Evolutionary conservation across 768 basidiomycete species (phyloP).

Genomic region (Mrakia hoshinonis): DNA sequence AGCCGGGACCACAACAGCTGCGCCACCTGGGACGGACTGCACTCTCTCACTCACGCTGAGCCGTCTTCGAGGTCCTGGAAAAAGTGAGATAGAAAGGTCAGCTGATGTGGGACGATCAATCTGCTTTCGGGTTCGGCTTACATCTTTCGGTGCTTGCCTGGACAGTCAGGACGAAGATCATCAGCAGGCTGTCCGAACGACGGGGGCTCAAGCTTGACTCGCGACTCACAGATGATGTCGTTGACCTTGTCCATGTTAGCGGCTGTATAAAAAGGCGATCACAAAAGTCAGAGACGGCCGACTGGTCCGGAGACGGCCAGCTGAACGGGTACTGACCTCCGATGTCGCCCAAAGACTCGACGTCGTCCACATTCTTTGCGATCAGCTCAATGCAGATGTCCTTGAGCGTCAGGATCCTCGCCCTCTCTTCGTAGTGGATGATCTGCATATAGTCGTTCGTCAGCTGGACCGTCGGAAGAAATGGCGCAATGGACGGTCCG

Average conservation of each 20-base stretch:
- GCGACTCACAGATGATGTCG: slow-evolving; percentile 55
- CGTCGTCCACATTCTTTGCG: slow-evolving; percentile 74
- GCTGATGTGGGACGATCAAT: slow-evolving; percentile 2
- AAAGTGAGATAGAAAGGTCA: slow-evolving; percentile 26
- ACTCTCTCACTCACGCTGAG: slow-evolving; percentile 38
- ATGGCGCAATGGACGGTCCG: slow-evolving; percentile 37
- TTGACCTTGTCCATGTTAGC: slow-evolving; percentile 58
- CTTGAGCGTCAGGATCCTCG: slow-evolving; percentile 60
- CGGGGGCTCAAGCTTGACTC: too few relatives aligned
- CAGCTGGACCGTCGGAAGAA: background rate
- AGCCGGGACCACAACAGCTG: background rate
- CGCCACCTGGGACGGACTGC: too few relatives aligned
- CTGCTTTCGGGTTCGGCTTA: slow-evolving; percentile 43
- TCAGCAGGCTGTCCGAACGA: background rate
- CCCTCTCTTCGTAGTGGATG: slow-evolving; percentile 53
- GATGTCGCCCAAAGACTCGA: slow-evolving; percentile 65
- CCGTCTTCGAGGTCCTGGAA: slow-evolving; percentile 65
- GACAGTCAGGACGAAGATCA: background rate
- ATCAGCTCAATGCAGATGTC: slow-evolving; percentile 76
- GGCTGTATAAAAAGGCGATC: slow-evolving; percentile 28
- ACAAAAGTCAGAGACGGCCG: background rate
- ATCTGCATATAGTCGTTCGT: slow-evolving; percentile 39
- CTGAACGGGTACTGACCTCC: slow-evolving; percentile 42
- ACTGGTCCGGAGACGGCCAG: background rate
- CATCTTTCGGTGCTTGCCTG: slow-evolving; percentile 62